Evolutionary conservation across 2,329 filamentous ascomycete species (phyloP).

Genomic region (Scytalidium lignicola): DNA sequence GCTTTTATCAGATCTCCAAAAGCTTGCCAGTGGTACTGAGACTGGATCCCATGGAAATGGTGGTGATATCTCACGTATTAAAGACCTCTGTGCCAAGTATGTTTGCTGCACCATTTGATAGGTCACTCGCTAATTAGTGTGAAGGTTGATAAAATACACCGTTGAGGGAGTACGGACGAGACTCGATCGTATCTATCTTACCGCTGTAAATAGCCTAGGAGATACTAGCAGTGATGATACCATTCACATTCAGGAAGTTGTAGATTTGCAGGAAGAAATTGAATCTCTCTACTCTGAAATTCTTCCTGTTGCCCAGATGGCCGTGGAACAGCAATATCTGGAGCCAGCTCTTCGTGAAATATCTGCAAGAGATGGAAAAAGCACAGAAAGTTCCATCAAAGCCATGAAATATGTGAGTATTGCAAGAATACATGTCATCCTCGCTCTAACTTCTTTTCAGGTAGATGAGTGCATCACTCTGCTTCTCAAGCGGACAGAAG

Average conservation of each 20-base stretch:
- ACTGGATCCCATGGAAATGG: slow-evolving; percentile 47
- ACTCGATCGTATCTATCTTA: slow-evolving; percentile 51
- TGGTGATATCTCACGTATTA: slow-evolving; percentile 49
- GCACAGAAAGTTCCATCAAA: slow-evolving; percentile 38
- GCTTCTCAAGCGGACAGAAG: slow-evolving; percentile 41
- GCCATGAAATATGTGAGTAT: slow-evolving; percentile 48
- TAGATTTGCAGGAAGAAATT: slow-evolving; percentile 56
- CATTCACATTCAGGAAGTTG: slow-evolving; percentile 33
- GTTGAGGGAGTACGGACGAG: slow-evolving; percentile 50
- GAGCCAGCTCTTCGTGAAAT: slow-evolving; percentile 51
- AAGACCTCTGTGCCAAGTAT: slow-evolving; percentile 52
- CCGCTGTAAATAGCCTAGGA: slow-evolving; percentile 31
- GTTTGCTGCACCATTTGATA: background rate
- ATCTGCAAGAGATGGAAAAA: slow-evolving; percentile 38
- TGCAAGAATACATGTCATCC: background rate
- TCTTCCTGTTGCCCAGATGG: slow-evolving; percentile 65
- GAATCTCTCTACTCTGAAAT: slow-evolving; percentile 67
- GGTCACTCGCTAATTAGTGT: slow-evolving; percentile 2
- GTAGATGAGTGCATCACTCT: slow-evolving; percentile 48
- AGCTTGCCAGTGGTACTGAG: slow-evolving; percentile 57
- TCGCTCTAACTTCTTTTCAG: slow-evolving; percentile 26
- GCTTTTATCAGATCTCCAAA: slow-evolving; percentile 59
- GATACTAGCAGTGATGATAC: slow-evolving; percentile 5
- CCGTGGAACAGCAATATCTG: slow-evolving; percentile 61
- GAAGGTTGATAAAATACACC: slow-evolving; percentile 51